Conservation (phyloP, 163 green algal species). For the Prototheca wickerhamii region DNA sequence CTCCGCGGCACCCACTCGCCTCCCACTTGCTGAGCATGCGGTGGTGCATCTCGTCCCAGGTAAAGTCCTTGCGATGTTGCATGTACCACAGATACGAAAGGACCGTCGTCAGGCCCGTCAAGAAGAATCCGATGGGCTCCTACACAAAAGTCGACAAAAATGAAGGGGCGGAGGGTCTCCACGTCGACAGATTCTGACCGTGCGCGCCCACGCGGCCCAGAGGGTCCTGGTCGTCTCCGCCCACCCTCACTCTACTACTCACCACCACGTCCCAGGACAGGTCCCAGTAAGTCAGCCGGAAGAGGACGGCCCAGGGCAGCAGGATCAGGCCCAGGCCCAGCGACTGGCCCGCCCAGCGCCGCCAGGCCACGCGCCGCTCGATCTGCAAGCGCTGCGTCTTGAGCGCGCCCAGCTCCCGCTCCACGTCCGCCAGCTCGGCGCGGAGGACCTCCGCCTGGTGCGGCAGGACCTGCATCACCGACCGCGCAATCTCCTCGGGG, state of each 20-base stretch:
- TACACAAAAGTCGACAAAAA: background rate
- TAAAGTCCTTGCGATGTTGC: slow-evolving; percentile 8
- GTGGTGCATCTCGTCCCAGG: slow-evolving; percentile 11
- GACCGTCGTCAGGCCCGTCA: slow-evolving; percentile 3
- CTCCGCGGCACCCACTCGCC: background rate
- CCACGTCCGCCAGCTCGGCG: background rate
- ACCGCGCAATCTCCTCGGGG: slow-evolving; percentile 21
- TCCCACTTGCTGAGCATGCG: slow-evolving; percentile 9
- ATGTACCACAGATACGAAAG: slow-evolving; percentile 17
- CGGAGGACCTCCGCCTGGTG: background rate
- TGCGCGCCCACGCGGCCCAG: too few relatives aligned
- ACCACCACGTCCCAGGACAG: slow-evolving; percentile 42
- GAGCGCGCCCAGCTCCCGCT: slow-evolving; percentile 2
- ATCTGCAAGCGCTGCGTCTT: slow-evolving; percentile 1
- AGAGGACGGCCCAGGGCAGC: slow-evolving; percentile 14
- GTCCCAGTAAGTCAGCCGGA: slow-evolving; percentile 39
- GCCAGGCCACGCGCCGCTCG: background rate
- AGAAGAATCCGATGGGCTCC: slow-evolving; percentile 19
- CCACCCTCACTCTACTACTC: too few relatives aligned
- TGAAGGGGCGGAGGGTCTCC: too few relatives aligned
- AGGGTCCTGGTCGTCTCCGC: too few relatives aligned
- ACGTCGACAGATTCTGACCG: too few relatives aligned
- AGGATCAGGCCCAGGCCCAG: slow-evolving; percentile 6
- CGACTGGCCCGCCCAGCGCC: background rate
- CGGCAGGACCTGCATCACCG: slow-evolving; percentile 19